Conservation (phyloP, 768 basidiomycete species). For the Mycena chlorophos region DNA sequence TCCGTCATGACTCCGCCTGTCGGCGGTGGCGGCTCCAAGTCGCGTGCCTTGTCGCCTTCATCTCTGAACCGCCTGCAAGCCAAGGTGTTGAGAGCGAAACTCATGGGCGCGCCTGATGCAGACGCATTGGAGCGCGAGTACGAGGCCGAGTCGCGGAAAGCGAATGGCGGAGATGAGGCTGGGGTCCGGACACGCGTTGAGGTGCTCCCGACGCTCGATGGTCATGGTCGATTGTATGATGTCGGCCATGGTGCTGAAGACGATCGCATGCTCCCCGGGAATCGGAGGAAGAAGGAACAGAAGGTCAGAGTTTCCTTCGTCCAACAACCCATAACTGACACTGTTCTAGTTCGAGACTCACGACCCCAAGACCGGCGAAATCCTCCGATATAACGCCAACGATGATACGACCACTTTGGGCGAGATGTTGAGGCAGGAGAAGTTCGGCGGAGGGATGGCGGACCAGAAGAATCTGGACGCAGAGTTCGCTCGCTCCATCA, state of each 20-base stretch:
- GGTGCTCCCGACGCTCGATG: conserved; percentile 88
- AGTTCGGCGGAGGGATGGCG: conserved; percentile 81
- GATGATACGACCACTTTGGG: conserved; percentile 85
- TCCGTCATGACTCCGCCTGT: conserved; percentile 81
- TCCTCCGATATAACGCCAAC: conserved; percentile 86
- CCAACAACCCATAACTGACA: background rate
- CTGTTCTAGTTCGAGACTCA: conserved; percentile 74
- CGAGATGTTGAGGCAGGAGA: conserved; percentile 91
- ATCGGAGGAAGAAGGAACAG: conserved; percentile 78
- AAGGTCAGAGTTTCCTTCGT: conserved; percentile 41
- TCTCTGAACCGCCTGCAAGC: conserved; percentile 93
- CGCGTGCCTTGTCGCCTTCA: conserved; percentile 64
- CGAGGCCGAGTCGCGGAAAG: conserved; percentile 61
- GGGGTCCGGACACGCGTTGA: conserved; percentile 66
- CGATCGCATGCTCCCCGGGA: conserved; percentile 53
- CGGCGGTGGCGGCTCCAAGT: conserved; percentile 33
- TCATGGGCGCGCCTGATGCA: conserved; percentile 80
- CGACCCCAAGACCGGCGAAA: conserved; percentile 86
- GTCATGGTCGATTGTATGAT: conserved; percentile 83
- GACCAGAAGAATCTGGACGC: conserved; percentile 93
- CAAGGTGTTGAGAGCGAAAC: conserved; percentile 85
- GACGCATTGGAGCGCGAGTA: conserved; percentile 82
- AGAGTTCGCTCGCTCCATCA: conserved; percentile 85
- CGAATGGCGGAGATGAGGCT: conserved; percentile 44
- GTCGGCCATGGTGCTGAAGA: conserved; percentile 79